A percentile compares a stretch with the other conserved stretches of the same genome.
Conservation (phyloP, 176 grass and related monocot species). For the barley (Hordeum vulgare) region DNA sequence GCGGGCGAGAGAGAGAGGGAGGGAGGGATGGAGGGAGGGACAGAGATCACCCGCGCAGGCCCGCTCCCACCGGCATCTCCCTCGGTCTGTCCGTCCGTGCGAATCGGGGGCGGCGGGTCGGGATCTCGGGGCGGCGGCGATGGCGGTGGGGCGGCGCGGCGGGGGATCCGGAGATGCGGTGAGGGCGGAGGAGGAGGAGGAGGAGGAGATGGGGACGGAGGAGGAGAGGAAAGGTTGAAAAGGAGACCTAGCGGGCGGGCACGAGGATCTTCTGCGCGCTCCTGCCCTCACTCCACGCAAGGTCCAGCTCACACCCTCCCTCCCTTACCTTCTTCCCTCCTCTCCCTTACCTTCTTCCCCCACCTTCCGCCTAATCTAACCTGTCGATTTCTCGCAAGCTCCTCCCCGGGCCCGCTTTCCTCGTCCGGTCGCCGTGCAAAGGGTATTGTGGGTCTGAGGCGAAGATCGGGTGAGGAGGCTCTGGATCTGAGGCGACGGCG, state of each 20-base stretch:
- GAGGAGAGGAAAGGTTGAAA: neutral
- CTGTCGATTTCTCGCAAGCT: neutral
- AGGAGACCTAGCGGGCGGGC: neutral
- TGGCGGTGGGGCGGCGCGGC: neutral
- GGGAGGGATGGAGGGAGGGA: too few species aligned
- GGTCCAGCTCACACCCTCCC: neutral
- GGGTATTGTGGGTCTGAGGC: too few species aligned
- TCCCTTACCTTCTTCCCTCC: neutral
- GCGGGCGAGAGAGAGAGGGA: neutral
- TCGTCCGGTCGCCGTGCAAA: too few species aligned
- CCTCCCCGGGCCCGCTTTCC: neutral
- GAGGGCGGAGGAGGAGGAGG: slow-evolving; percentile 22
- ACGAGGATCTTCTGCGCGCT: slow-evolving; percentile 27
- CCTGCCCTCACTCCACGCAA: neutral
- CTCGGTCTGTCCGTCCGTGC: slow-evolving; percentile 9
- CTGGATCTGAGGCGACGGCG: neutral
- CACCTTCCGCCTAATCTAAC: too few species aligned
- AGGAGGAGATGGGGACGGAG: slow-evolving; percentile 8
- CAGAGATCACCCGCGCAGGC: slow-evolving; percentile 51
- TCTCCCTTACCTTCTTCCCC: neutral
- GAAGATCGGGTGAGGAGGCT: neutral
- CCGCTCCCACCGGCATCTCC: slow-evolving; percentile 9
- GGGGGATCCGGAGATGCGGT: slow-evolving; percentile 56
- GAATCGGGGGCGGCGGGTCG: neutral
- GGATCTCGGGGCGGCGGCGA: slow-evolving; percentile 33